These are phyloP conservation scores for Candida gigantensis DNA, from an alignment of 1,139 yeast genomes.

Conservation along the genomic window DNA sequence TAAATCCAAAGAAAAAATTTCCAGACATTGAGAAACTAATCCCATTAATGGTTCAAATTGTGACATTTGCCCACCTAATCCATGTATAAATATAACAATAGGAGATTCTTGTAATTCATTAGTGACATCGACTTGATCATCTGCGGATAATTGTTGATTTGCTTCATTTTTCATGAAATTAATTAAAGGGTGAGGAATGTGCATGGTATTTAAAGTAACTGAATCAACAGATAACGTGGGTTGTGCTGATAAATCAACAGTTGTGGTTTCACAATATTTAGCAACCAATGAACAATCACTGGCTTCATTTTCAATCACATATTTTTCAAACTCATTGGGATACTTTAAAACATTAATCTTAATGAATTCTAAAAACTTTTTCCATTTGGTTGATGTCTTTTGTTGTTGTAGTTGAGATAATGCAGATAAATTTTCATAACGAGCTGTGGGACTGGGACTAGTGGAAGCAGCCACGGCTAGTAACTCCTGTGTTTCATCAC, in stretches of 20 bases:
- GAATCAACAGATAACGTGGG: constrained; percentile 31
- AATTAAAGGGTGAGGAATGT: constrained; percentile 55
- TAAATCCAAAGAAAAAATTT: constrained; percentile 62
- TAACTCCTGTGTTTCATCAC: constrained; percentile 17
- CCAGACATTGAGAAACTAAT: constrained; percentile 64
- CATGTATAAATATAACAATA: constrained; percentile 63
- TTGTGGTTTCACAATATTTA: constrained; percentile 43
- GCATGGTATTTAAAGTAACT: constrained; percentile 43
- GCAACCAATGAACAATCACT: constrained; percentile 57
- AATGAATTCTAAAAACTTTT: constrained; percentile 29
- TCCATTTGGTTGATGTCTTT: constrained; percentile 22
- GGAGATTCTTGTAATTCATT: constrained; percentile 53
- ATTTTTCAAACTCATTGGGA: constrained; percentile 40
- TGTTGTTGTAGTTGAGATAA: constrained; percentile 14
- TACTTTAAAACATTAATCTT: constrained; percentile 25
- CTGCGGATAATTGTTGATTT: constrained; percentile 22
- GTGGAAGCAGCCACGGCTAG: constrained; percentile 16
- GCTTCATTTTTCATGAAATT: constrained; percentile 47
- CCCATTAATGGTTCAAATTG: constrained; percentile 71
- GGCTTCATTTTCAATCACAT: constrained; percentile 45
- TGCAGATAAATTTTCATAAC: constrained; percentile 3
- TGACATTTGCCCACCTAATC: constrained; percentile 75
- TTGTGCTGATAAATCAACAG: constrained; percentile 30
- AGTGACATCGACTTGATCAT: constrained; percentile 23
- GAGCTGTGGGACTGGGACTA: constrained; percentile 4